Evolutionary conservation across 352 stramenopile species (phyloP), one percentile per base, ranked within the genome.

Genomic region (Plasmopara viticola): DNA sequence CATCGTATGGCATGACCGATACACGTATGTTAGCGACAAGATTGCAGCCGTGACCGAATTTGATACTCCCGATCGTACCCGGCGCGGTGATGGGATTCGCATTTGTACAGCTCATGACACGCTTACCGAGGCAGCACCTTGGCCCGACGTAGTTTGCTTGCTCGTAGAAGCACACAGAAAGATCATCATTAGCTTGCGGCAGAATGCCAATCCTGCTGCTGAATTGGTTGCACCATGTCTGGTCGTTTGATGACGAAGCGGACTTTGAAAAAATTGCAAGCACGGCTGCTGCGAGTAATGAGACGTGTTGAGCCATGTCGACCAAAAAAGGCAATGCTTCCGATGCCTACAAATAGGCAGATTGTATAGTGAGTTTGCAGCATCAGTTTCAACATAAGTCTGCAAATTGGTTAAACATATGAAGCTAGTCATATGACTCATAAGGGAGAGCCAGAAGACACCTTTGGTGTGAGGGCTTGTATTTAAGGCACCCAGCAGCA

Each of bases 111-210:
- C 38, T 20, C 7, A 61, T 48, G 8, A 40, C 46, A 13, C 68
- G 68, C 29, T 68, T 64, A 13, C 68, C 68, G 9, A 81, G 20
- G 46, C 71, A 81, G 38, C 68, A 67, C 28, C 58, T 57, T 17
- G 46, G 17, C 14, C 71, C 68, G 13, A 9, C 18, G 25, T 60
- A 82, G 48, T 74, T 60, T 1, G 34, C 25, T 42, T 72, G 51
- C 49, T 82, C 50, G 48, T 65, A 78, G 43, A 78, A 78, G 35
- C 71, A 78, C 33, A 82, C 71, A 8, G 48, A 63, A 53, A 68
- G 76, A 38, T 44, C 43, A 6, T 37, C 43, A 9, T 44, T 53
- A 0, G 57, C 33, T 15, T 54, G 45, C 0, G 61, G 66, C n/a
- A 77, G 38, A 4, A 63, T 51, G 37, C 62, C 51, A 33, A 68